phyloP scores from a whole-genome alignment of 1,139 yeast species.

The Yamadazyma spencermartinsiae region DNA sequence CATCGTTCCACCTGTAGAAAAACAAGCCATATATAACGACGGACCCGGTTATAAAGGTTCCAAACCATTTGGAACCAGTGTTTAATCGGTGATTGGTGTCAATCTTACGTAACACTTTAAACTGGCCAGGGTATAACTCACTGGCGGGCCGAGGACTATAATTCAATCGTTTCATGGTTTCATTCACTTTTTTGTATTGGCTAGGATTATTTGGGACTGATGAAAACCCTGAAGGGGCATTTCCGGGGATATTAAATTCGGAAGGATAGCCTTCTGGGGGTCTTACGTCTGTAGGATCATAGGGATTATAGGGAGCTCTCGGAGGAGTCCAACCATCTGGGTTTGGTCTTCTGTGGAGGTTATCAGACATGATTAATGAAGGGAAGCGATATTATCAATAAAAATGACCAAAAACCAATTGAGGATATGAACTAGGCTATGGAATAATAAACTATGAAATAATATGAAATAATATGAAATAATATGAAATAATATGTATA shows the following conservation, averaged over 20 bases:
- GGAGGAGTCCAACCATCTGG: slow-evolving; percentile 86
- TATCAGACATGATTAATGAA: slow-evolving; percentile 4
- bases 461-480: too few species aligned
- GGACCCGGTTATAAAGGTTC: slow-evolving; percentile 45
- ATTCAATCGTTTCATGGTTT: slow-evolving; percentile 69
- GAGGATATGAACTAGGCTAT: too few species aligned
- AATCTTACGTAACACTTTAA: slow-evolving; percentile 65
- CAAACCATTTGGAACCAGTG: slow-evolving; percentile 55
- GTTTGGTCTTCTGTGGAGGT: slow-evolving; percentile 58
- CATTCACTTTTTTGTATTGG: slow-evolving; percentile 68
- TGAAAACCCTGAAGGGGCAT: slow-evolving; percentile 54
- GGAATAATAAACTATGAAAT: too few species aligned
- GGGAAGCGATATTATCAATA: too few species aligned
- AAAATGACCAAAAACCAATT: too few species aligned
- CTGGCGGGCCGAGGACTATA: slow-evolving; percentile 80
- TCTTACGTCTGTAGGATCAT: slow-evolving; percentile 72
- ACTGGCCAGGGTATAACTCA: slow-evolving; percentile 76
- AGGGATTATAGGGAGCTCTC: slow-evolving; percentile 81
- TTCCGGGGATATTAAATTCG: slow-evolving; percentile 63
- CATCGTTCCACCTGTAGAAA: slow-evolving; percentile 84
- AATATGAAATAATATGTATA: too few species aligned
- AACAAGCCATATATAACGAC: slow-evolving; percentile 61
- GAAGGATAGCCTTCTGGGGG: slow-evolving; percentile 88
- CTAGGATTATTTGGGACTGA: slow-evolving; percentile 68
- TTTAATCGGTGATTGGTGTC: slow-evolving; percentile 57